Base-by-base conservation (phyloP, 208 protist species). In the Balamuthia mandrillaris region DNA sequence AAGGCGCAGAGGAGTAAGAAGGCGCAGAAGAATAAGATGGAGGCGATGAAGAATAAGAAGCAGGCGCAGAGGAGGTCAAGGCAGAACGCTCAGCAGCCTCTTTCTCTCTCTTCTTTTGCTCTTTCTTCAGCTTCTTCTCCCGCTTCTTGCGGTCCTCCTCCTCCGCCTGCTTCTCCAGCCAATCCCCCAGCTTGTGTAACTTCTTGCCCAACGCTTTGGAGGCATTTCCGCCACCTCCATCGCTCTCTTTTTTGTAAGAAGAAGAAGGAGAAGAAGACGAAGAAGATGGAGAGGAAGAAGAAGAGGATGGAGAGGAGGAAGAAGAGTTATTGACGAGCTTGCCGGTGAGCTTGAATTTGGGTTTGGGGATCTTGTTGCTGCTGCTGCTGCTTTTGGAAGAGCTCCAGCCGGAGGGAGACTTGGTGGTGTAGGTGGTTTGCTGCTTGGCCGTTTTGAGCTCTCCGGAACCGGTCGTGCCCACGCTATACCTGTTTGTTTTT, bases 101-200 rank as follows among this genome's bases (percentile, higher is more conserved):
- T n/a, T n/a, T n/a, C n/a, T n/a, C n/a, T n/a, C n/a, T n/a, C n/a
- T 75, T n/a, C 24, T 75, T 45, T 33, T 75, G 66, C 24, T 39
- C 66, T 45, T 75, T 75, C 44, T 75, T 75, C 4, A 24, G 29
- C 21, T 31, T 47, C 41, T 75, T 75, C 66, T 75, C 66, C 35
- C 45, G 35, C 35, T 70, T 70, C 31, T 70, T 70, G 12, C 35
- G 9, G 24, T 75, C 66, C 14, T 49, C 16, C 0, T 24, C 24
- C 1, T 75, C 66, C 10, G 42, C 66, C 35, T 75, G 47, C 41
- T 75, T 75, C 21, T 75, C 66, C 1, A 75, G 27, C 66, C 66
- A 75, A 18, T 75, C 54, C 42, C 66, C 66, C 1, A 75, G 42
- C n/a, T 75, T 75, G 14, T 75, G 42, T 4, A 45, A 56, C 24